A percentile compares a stretch with the other conserved stretches of the same genome.
Evolutionary conservation across 306 rosid genomes (phyloP).

Genomic region (Quercus robur): DNA sequence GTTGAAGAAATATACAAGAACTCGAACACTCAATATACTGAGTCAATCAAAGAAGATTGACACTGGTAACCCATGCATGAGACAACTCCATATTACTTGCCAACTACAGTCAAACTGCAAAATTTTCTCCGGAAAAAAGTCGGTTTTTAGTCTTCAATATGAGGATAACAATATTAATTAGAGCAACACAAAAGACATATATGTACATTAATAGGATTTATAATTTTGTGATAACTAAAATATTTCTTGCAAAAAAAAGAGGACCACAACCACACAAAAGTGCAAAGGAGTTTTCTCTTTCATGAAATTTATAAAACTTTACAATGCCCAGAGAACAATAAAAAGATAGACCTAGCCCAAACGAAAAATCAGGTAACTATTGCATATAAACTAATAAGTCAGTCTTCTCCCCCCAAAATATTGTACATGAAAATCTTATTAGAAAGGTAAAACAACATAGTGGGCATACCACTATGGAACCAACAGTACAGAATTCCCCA

Average conservation of each 20-base stretch:
- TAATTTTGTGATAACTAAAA: not conserved
- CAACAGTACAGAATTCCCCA: slow-evolving; percentile 8
- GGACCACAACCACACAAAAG: not conserved
- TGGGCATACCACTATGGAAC: slow-evolving; percentile 5
- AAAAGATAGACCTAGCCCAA: not conserved
- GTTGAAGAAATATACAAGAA: not conserved
- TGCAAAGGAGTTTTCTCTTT: not conserved
- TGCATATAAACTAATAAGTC: slow-evolving; percentile 40
- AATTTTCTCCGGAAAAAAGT: slow-evolving; percentile 17
- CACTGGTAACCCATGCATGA: slow-evolving; percentile 76
- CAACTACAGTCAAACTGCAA: slow-evolving; percentile 68
- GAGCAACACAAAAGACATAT: not conserved
- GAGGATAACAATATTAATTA: not conserved
- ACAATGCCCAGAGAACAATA: not conserved
- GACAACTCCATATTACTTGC: slow-evolving; percentile 70
- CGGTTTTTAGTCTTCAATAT: slow-evolving; percentile 1
- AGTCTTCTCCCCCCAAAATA: slow-evolving; percentile 70
- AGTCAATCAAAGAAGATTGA: too few species aligned
- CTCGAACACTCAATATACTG: not conserved
- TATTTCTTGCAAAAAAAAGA: not conserved
- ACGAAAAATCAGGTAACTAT: slow-evolving; percentile 11
- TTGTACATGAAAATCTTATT: not conserved
- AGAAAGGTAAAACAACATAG: not conserved
- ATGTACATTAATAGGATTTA: not conserved
- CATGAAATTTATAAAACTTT: not conserved